Conservation (phyloP, 108 stramenopile species). For the Cyclostephanos tholiformis region DNA sequence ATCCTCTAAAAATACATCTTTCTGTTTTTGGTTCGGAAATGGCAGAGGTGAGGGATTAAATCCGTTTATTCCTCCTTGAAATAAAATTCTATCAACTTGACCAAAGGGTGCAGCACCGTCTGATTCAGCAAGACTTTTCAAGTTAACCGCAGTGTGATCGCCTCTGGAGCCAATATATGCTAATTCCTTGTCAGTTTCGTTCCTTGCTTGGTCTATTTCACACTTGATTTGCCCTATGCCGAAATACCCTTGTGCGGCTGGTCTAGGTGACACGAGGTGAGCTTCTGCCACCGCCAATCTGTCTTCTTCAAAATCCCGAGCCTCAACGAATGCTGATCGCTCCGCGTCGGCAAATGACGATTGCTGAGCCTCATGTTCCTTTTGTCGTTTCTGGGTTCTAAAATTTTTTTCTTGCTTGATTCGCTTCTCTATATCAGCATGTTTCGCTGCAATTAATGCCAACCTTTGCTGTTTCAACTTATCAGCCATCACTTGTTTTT, state of each 20-base stretch:
- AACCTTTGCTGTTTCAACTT: background rate
- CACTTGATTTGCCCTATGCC: background rate
- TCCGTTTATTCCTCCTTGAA: background rate
- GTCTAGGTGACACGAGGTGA: background rate
- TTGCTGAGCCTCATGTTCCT: background rate
- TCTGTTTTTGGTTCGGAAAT: background rate
- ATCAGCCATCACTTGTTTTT: background rate
- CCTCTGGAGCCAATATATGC: background rate
- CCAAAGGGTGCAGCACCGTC: background rate
- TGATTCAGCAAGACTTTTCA: background rate
- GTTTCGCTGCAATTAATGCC: background rate
- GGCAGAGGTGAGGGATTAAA: too few species aligned
- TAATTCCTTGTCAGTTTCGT: background rate
- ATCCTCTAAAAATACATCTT: background rate
- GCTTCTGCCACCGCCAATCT: background rate
- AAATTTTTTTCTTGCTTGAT: background rate
- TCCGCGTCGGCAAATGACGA: background rate
- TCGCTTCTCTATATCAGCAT: background rate
- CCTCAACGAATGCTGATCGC: background rate
- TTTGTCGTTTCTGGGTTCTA: background rate
- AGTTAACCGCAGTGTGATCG: background rate
- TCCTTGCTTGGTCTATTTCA: background rate
- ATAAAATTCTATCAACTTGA: constrained; percentile 8
- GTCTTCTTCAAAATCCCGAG: background rate
- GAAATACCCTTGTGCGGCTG: background rate